Conservation (phyloP, 139 green algal species). For the Micractinium conductrix region DNA sequence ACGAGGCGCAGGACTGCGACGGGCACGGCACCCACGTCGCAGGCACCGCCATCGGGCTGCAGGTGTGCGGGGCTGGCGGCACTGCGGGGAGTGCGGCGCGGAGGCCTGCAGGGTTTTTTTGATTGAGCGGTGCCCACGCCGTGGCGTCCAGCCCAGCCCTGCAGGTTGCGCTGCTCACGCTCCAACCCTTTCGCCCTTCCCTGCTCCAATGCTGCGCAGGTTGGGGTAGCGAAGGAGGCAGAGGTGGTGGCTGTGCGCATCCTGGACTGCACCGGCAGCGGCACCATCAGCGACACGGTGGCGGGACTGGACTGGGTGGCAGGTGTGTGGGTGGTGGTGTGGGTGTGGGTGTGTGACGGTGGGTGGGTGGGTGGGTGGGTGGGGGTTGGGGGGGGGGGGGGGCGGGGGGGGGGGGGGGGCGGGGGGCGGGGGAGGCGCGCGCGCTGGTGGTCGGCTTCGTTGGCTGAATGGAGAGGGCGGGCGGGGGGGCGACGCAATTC, state of each 20-base stretch:
- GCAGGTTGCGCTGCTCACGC: neutral
- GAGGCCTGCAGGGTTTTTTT: no score
- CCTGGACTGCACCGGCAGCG: slow-evolving; percentile 76
- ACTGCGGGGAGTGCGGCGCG: no score
- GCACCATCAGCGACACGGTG: slow-evolving; percentile 71
- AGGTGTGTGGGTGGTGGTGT: slow-evolving; percentile 1
- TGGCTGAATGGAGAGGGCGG: no score
- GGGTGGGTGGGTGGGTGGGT: no score
- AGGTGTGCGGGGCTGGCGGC: neutral
- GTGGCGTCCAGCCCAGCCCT: neutral
- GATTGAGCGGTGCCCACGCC: no score
- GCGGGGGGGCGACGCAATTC: no score
- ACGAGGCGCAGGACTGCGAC: slow-evolving; percentile 72
- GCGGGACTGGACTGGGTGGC: slow-evolving; percentile 82
- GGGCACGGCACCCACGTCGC: slow-evolving; percentile 82
- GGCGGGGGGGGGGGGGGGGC: neutral
- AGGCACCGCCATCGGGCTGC: slow-evolving; percentile 64
- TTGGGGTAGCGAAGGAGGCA: slow-evolving; percentile 80
- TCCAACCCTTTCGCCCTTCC: neutral
- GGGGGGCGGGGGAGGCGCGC: neutral
- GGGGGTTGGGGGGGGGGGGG: no score
- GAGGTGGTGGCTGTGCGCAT: slow-evolving; percentile 74
- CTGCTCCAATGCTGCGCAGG: slow-evolving; percentile 28
- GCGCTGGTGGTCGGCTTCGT: no score
- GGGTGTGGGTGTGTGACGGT: no score